Evolutionary conservation across 2,329 filamentous ascomycete species (phyloP), one percentile per base, ranked within the genome.

Genomic region (Aspergillus fischeri): DNA sequence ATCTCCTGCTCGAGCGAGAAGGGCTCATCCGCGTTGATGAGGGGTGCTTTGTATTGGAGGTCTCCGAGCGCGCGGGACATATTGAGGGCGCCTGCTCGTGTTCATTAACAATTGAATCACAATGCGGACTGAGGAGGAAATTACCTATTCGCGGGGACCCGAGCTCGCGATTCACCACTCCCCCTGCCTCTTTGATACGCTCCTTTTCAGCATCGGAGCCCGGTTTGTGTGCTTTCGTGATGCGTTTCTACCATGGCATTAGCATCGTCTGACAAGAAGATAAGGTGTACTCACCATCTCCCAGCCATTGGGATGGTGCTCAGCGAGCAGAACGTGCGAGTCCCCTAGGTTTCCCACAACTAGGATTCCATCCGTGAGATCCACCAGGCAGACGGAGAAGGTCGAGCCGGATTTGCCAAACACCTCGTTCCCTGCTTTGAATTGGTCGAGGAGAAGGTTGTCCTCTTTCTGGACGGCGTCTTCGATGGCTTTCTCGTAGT

Each of bases 11-110:
- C 44, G 10, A 24, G 11, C 11, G 44, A 47, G 44, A 24, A 47
- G 2, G 44, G 44, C 17, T 17, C 8, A 28, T 24, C 50, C 32
- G 49, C 27, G n/a, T 54, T 55, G 49, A 53, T 55, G 2, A 60
- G 47, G 1, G 55, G 58, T 1, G 44, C 47, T 45, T 60, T 60
- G 50, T 60, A 60, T 11, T 55, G 48, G n/a, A 60, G 52, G 28
- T 60, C 58, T 1, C 58, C 58, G 4, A 60, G 35, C 2, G 58
- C 58, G 7, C 58, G 58, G 27, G 58, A 60, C 55, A 60, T 57
- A 7, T 60, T 60, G 17, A 60, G 47, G n/a, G 54, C 11, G 8
- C 57, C 56, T 58, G 27, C 6, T 3, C 2, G 45, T 53, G 38
- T 7, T 3, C 4, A 17, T 42, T n/a, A 41, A 10, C 42, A 32